Evolutionary conservation across 805 yeast species (phyloP).

Genomic region (Jamesozyma jinghongensis): DNA sequence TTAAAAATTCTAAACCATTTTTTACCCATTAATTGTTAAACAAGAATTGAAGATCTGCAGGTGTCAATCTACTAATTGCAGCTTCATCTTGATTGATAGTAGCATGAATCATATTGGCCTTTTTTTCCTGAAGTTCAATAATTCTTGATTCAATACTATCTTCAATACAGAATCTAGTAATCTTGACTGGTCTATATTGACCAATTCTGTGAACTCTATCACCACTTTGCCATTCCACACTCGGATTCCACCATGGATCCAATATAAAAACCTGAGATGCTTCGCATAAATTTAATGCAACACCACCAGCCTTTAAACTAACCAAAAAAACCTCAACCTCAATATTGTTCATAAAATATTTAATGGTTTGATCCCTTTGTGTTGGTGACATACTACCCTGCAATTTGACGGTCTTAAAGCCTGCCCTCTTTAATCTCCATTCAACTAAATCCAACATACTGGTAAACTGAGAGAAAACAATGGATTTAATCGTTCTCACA

Average conservation of each 20-base stretch:
- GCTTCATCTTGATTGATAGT: slow-evolving; percentile 88
- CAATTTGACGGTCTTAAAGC: slow-evolving; percentile 85
- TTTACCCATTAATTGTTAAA: slow-evolving; percentile 54
- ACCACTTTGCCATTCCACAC: slow-evolving; percentile 97
- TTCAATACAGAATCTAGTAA: slow-evolving; percentile 87
- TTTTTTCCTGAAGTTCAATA: slow-evolving; percentile 91
- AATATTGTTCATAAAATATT: slow-evolving; percentile 86
- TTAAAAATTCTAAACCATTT: no score
- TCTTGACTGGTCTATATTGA: slow-evolving; percentile 86
- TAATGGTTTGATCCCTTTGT: slow-evolving; percentile 86
- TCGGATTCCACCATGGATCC: slow-evolving; percentile 99
- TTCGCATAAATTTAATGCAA: slow-evolving; percentile 90
- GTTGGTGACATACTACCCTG: slow-evolving; percentile 97
- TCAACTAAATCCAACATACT: slow-evolving; percentile 93
- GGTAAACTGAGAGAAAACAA: slow-evolving; percentile 95
- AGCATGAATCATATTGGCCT: slow-evolving; percentile 97
- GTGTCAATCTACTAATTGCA: slow-evolving; percentile 80
- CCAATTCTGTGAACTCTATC: slow-evolving; percentile 98
- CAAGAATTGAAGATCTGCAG: slow-evolving; percentile 90
- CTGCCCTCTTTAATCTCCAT: slow-evolving; percentile 92
- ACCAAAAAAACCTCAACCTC: slow-evolving; percentile 90
- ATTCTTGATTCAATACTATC: slow-evolving; percentile 96
- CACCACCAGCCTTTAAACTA: slow-evolving; percentile 97
- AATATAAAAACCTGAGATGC: slow-evolving; percentile 92
- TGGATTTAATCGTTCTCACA: slow-evolving; percentile 81